A percentile compares a stretch with the other conserved stretches of the same genome.
These are phyloP conservation scores for Trichosanthes cucumerina DNA, from an alignment of 306 rosid genomes.

Conservation along the genomic window DNA sequence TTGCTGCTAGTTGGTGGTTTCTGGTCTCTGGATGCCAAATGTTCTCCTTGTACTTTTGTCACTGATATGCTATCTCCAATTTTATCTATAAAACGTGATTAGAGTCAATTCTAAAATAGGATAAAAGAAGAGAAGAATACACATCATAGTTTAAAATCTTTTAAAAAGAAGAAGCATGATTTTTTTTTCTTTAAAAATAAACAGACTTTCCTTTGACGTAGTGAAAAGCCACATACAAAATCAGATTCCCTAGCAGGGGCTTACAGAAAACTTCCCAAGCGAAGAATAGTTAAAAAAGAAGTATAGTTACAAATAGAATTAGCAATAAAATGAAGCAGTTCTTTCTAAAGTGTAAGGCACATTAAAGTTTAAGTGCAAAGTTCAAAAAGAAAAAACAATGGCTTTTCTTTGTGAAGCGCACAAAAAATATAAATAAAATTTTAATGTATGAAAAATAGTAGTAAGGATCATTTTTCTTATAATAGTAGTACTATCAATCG, in stretches of 20 bases:
- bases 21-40: slow-evolving; percentile 10
- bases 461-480: neutral
- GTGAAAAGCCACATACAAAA: neutral
- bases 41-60: slow-evolving; percentile 15
- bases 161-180: neutral
- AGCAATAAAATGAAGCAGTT: neutral
- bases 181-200: neutral
- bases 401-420: neutral
- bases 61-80: slow-evolving; percentile 27
- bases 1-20: slow-evolving; percentile 45
- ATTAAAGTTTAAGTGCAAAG: neutral
- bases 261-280: neutral
- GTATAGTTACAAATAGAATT: neutral
- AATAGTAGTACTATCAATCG: neutral
- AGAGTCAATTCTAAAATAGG: neutral
- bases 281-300: neutral
- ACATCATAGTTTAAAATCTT: neutral
- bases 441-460: neutral
- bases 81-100: slow-evolving; percentile 30
- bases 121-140: neutral
- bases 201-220: neutral
- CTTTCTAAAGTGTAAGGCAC: neutral
- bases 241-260: neutral
- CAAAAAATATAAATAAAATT: neutral
- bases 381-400: neutral